A percentile compares a stretch with the other conserved stretches of the same genome.
These are phyloP conservation scores for Lodderomyces metapsilosis DNA, from an alignment of 1,139 yeast genomes.

Conservation along the genomic window DNA sequence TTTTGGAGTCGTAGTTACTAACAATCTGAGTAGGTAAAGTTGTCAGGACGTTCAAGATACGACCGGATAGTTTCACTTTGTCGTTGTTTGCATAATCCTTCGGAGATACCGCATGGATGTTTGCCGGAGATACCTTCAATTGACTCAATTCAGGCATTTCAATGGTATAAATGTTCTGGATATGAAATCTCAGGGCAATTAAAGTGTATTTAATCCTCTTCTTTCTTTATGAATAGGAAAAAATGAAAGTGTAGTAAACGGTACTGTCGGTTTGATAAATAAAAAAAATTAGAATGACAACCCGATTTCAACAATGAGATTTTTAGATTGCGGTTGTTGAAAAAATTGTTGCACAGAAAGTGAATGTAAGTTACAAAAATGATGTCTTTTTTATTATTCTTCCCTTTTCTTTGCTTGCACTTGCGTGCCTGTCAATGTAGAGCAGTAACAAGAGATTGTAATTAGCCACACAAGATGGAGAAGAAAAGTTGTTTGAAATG, in stretches of 20 bases:
- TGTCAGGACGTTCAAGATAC: conserved; percentile 68
- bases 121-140: conserved; percentile 8
- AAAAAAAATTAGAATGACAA: no score
- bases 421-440: no score
- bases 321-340: conserved; percentile 1
- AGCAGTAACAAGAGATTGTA: no score
- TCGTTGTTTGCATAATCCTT: conserved; percentile 25
- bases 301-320: no score
- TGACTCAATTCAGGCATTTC: conserved; percentile 11
- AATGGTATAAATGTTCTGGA: background rate
- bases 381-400: no score
- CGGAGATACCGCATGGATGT: conserved; percentile 26
- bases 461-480: background rate
- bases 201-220: no score
- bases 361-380: no score
- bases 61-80: conserved; percentile 50
- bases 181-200: no score
- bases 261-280: background rate
- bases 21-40: conserved; percentile 63
- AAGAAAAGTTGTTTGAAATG: background rate
- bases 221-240: background rate
- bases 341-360: background rate
- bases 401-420: no score
- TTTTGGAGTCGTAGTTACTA: conserved; percentile 28
- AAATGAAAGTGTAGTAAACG: background rate